Evolutionary conservation across 1,284 basidiomycete species (phyloP), one percentile per base, ranked within the genome.

Genomic region (Trametes polyzona): DNA sequence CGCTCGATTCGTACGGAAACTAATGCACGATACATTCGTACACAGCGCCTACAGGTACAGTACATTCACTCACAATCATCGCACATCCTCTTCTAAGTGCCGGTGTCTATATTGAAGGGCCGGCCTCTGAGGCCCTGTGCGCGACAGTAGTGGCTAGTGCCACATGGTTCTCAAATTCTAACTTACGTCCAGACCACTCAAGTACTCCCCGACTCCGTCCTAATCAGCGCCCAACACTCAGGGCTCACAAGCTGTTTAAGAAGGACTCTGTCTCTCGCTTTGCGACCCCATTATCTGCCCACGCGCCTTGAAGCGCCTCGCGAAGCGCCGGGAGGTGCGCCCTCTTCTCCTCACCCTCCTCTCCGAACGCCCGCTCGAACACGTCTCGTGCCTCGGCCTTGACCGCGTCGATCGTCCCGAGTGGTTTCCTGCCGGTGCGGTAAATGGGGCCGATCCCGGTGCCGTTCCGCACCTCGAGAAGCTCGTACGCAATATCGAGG

Each of bases 171-270:
- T n/a, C n/a, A n/a, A n/a, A n/a, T n/a, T n/a, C n/a, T n/a, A n/a
- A n/a, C n/a, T n/a, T n/a, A n/a, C n/a, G n/a, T n/a, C n/a, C n/a
- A n/a, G n/a, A n/a, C n/a, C n/a, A n/a, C n/a, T n/a, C n/a, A n/a
- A n/a, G n/a, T n/a, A n/a, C n/a, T n/a, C n/a, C n/a, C n/a, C n/a
- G n/a, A n/a, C n/a, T n/a, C n/a, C n/a, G n/a, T n/a, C n/a, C n/a
- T n/a, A n/a, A n/a, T n/a, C n/a, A n/a, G n/a, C n/a, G n/a, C n/a
- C n/a, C n/a, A n/a, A n/a, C n/a, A n/a, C n/a, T n/a, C n/a, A n/a
- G n/a, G n/a, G n/a, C 33, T 74, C 76, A 50, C 75, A 77, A 70
- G 69, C 72, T 11, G 56, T 65, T 43, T 19, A 21, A 40, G 49
- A 33, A 52, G 60, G 62, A 11, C 58, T 29, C 30, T 17, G 24